These are phyloP conservation scores for Scutellaria baicalensis DNA, from an alignment of 257 asterid species.

Conservation along the genomic window DNA sequence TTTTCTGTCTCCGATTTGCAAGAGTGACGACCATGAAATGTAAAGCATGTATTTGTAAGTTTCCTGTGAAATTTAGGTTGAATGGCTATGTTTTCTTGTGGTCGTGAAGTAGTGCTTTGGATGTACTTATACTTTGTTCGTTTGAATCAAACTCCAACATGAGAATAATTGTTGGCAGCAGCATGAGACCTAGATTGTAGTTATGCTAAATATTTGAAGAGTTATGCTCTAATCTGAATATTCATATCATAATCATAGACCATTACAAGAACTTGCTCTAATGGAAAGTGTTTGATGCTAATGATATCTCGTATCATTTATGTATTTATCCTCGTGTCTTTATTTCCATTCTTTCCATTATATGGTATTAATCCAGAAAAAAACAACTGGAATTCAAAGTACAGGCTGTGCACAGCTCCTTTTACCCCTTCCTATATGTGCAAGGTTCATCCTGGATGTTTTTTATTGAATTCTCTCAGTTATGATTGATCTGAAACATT, in stretches of 20 bases:
- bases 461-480: background rate
- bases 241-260: too few relatives aligned
- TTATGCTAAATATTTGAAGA: too few relatives aligned
- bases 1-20: background rate
- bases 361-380: background rate
- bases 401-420: background rate
- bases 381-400: background rate
- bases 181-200: too few relatives aligned
- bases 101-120: too few relatives aligned
- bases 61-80: background rate
- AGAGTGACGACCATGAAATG: background rate
- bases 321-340: background rate
- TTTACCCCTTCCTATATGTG: background rate
- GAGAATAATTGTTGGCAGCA: too few relatives aligned
- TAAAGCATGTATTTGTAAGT: background rate
- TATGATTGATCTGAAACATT: background rate
- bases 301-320: too few relatives aligned
- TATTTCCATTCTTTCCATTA: background rate
- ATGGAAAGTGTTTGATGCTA: too few relatives aligned
- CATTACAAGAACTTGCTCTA: too few relatives aligned
- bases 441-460: background rate
- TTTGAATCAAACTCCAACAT: too few relatives aligned
- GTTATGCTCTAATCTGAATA: too few relatives aligned
- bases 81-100: too few relatives aligned
- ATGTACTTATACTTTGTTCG: too few relatives aligned